Evolutionary conservation across 2,329 filamentous ascomycete genomes (phyloP), one percentile per base, ranked within the genome.

Genomic region (Fusarium piperis): DNA sequence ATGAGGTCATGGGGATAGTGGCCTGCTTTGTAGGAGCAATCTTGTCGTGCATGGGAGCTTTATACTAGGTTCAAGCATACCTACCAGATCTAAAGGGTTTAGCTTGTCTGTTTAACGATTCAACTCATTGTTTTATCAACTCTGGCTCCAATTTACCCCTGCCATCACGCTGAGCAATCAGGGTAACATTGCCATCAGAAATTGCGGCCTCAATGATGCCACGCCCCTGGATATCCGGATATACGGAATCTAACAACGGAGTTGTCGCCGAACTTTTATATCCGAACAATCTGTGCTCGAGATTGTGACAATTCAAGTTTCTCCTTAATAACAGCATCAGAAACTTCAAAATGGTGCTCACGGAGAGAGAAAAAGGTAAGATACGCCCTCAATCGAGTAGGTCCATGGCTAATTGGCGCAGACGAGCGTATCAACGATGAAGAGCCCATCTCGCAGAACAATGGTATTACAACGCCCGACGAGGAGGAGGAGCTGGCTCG

Each of bases 401-500:
- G 1, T 2, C 0, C 1, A 4, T 4, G 0, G 6, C 64, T 71
- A 20, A 18, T 2, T 3, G 6, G 3, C 4, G 1, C 1, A 71
- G 68, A 72, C 1, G 39, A 39, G 52, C 57, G 55, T 35, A 62
- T 46, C 16, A 46, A 33, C 7, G 69, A 71, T 15, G 69, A 23
- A 51, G 68, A 71, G 30, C 36, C 53, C 12, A 55, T 48, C 3
- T 72, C 57, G n/a, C 64, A 63, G 16, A 69, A 56, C 52, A 72
- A 66, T 28, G 71, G 61, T 4, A 13, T 66, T 8, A 59, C 65
- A 26, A 59, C 61, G 1, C 65, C 61, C 18, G 74, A 52, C 59
- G 78, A 55, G 61, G 76, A 46, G 61, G 76, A 46, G 56, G 75
- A 55, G 6, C 16, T 76, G 33, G 26, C 67, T 5, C 70, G 72